A percentile compares a stretch with the other conserved stretches of the same genome.
Conservation (phyloP, 2,329 filamentous ascomycete species). For the Clarireedia hainanense region DNA sequence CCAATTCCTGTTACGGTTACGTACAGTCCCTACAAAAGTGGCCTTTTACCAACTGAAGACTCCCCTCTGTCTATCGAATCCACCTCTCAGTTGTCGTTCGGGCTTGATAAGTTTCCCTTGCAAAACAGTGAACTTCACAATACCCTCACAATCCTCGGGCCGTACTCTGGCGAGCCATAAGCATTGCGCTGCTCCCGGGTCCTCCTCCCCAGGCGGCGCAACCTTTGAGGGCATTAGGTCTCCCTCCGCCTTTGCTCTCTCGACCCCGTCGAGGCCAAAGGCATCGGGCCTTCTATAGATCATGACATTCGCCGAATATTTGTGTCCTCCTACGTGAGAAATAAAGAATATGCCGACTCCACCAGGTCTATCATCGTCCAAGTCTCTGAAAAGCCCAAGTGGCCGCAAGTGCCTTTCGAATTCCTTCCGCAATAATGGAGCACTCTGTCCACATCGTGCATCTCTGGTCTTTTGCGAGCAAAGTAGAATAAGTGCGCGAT, state of each 20-base stretch:
- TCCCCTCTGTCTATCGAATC: constrained; percentile 77
- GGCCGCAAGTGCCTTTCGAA: constrained; percentile 83
- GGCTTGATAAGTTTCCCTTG: constrained; percentile 94
- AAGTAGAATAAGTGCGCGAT: constrained; percentile 80
- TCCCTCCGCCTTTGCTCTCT: constrained; percentile 28
- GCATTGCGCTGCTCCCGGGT: constrained; percentile 67
- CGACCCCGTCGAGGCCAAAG: constrained; percentile 27
- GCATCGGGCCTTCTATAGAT: constrained; percentile 58
- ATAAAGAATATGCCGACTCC: constrained; percentile 97
- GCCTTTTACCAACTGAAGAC: constrained; percentile 71
- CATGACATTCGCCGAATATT: constrained; percentile 92
- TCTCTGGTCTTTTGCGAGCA: constrained; percentile 94
- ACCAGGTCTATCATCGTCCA: constrained; percentile 81
- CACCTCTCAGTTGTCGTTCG: constrained; percentile 73
- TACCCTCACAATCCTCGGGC: constrained; percentile 88
- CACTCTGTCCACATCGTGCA: constrained; percentile 87
- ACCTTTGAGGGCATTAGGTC: constrained; percentile 25
- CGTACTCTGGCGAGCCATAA: constrained; percentile 83
- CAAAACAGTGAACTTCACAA: constrained; percentile 80
- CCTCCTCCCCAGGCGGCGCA: constrained; percentile 26
- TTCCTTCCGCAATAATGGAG: constrained; percentile 80
- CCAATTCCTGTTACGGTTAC: too few species aligned
- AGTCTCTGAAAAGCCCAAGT: constrained; percentile 75
- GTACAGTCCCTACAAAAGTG: neutral
- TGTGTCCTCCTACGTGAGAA: constrained; percentile 92